Evolutionary conservation across 306 rosid species (phyloP), one percentile per base, ranked within the genome.

Genomic region (Malus sieversii): DNA sequence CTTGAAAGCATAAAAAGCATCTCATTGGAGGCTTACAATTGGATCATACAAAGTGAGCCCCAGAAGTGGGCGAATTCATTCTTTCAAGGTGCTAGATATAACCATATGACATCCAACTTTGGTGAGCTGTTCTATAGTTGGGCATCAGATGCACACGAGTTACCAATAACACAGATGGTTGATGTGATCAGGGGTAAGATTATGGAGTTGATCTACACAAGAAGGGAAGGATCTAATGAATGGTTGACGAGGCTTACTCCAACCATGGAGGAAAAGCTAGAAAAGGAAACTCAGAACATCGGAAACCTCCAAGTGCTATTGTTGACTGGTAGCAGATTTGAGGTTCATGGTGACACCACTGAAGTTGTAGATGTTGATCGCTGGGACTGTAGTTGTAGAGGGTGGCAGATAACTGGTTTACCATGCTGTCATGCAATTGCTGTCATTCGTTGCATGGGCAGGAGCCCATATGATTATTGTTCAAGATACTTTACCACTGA

Each of bases 131-230:
- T 95, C 83, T 95, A 92, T 76, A 83, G 91, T 66, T 95, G 98
- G 98, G 97, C 87, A 48, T 85, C 97, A 71, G 91, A 92, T 48
- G 97, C 96, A 8, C 90, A 90, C 45, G 97, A 92, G 63, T 77
- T 95, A 82, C 98, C 98, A 4, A 95, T 95, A 79, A 95, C 98
- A 10, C 98, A 95, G 76, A 92, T 95, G 98, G 94, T 95, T 61
- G 97, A 95, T 73, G 88, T 86, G 69, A 92, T 90, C 73, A 85
- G 92, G 87, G 83, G 90, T 48, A 95, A 88, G 85, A 88, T 90
- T 75, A 89, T 85, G 92, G 97, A 95, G 75, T 83, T 92, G 86
- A 86, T 95, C 69, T 80, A 75, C 73, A 9, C 89, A 38, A 87
- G 97, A 81, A 82, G 85, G 29, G 75, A 87, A 30, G 89, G 68